Evolutionary conservation across 2,329 filamentous ascomycete species (phyloP), one percentile per base, ranked within the genome.

Genomic region (Phyllosticta paracitricarpa): DNA sequence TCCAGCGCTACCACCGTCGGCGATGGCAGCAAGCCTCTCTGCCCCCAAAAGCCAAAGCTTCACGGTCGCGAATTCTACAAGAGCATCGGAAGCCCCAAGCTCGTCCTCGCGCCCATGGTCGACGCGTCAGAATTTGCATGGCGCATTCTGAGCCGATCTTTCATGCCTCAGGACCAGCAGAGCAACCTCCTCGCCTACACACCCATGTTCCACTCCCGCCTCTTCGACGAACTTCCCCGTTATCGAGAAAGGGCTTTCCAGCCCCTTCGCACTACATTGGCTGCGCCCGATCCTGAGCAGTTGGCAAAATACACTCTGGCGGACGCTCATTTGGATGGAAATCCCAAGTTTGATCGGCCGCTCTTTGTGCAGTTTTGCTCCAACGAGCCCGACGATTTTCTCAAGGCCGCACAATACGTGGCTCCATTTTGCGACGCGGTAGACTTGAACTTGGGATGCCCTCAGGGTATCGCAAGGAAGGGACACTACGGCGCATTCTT

Each of bases 121-220:
- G 93, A 99, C 71, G 90, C 97, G 74, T 97, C 91, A 33, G 94
- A 99, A 79, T 97, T 97, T 78, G 92, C 93, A 68, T 99, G 94
- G 94, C 89, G 94, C 68, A 87, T 97, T 82, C 86, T 99, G 66
- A 89, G 89, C n/a, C 87, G 94, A 67, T 97, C 92, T 6, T 97
- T 96, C 76, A 85, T 97, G 68, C 81, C 89, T 1, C 76, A 68
- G 51, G 78, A 84, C 53, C 66, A 68, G 3, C 72, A 75, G 56
- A 79, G 86, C 59, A 65, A 65, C 56, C 78, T 97, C 35, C 83
- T 97, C 54, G 89, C 91, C 56, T 99, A 99, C 72, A 91, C 91
- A 0, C 94, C 94, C 56, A 99, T 99, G 94, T 83, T 96, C 64
- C 94, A 99, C 73, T 91, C 94, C 2, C 89, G 92, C 61, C 82